Percentiles rank a stretch among this genome's conserved stretches.
phyloP scores from a whole-genome alignment of 2,329 filamentous ascomycete genomes.

The Ophiostoma novo-ulmi region DNA sequence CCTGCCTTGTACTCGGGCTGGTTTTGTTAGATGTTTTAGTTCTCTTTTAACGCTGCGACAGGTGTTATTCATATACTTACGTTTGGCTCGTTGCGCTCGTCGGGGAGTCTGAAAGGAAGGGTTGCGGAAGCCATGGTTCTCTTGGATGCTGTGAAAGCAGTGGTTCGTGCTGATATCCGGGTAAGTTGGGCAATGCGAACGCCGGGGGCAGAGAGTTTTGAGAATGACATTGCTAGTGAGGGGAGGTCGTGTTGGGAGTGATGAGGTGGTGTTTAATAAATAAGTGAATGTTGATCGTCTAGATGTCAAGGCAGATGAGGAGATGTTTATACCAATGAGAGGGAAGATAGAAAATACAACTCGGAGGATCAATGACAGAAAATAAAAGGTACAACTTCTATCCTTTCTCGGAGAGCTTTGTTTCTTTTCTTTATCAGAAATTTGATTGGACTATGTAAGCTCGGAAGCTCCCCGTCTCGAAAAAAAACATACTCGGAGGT shows the following conservation, averaged over 20 bases:
- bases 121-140: constrained; percentile 7
- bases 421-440: background rate
- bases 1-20: background rate
- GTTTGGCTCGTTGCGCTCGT: constrained; percentile 90
- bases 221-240: background rate
- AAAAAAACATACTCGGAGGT: background rate
- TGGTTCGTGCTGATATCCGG: background rate
- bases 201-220: background rate
- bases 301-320: background rate
- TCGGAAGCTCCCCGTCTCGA: background rate
- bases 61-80: constrained; percentile 49
- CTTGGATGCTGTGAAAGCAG: constrained; percentile 30
- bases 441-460: background rate
- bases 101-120: constrained; percentile 48
- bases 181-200: background rate
- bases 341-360: background rate
- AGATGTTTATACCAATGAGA: background rate
- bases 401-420: background rate
- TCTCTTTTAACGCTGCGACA: no score
- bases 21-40: background rate
- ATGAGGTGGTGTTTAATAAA: background rate
- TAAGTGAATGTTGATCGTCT: background rate
- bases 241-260: background rate
- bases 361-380: background rate
- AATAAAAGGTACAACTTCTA: background rate